Evolutionary conservation across 2,329 filamentous ascomycete species (phyloP).

Genomic region (Fusarium sp.): DNA sequence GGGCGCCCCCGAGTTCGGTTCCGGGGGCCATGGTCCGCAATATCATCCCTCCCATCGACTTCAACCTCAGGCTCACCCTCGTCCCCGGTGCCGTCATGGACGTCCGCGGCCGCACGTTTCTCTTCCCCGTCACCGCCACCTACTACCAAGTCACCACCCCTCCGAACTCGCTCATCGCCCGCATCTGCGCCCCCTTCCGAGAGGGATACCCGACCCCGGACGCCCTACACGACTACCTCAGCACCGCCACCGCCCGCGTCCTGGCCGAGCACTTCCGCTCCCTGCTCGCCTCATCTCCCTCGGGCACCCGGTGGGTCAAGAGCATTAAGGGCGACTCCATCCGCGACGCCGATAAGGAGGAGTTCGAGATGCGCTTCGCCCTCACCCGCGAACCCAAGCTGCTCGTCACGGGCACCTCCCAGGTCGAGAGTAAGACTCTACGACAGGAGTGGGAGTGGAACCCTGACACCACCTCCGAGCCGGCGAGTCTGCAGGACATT

Average conservation of each 20-base stretch:
- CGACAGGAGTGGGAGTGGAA: constrained; percentile 49
- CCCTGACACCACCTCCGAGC: constrained; percentile 22
- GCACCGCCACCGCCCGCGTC: constrained; percentile 55
- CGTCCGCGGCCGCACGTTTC: constrained; percentile 59
- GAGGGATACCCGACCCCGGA: constrained; percentile 58
- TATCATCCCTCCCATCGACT: constrained; percentile 56
- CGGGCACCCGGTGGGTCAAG: constrained; percentile 44
- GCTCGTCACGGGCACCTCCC: constrained; percentile 35
- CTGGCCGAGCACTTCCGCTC: constrained; percentile 53
- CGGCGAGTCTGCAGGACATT: constrained; percentile 36
- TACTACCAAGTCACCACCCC: constrained; percentile 58
- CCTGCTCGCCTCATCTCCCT: constrained; percentile 22
- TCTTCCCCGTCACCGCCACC: constrained; percentile 58
- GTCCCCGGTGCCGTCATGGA: constrained; percentile 57
- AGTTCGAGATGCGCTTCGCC: constrained; percentile 49
- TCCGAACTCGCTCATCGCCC: constrained; percentile 50
- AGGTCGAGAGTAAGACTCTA: constrained; percentile 21
- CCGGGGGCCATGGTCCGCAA: constrained; percentile 60
- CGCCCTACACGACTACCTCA: constrained; percentile 61
- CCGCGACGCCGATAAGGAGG: constrained; percentile 43
- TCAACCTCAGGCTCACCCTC: constrained; percentile 58
- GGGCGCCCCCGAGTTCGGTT: constrained; percentile 33
- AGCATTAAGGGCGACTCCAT: constrained; percentile 50
- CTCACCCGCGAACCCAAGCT: constrained; percentile 41
- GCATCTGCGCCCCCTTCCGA: constrained; percentile 56